Evolutionary conservation across 345 rosid genomes (phyloP), one percentile per base, ranked within the genome.

Genomic region (Kandelia obovata): DNA sequence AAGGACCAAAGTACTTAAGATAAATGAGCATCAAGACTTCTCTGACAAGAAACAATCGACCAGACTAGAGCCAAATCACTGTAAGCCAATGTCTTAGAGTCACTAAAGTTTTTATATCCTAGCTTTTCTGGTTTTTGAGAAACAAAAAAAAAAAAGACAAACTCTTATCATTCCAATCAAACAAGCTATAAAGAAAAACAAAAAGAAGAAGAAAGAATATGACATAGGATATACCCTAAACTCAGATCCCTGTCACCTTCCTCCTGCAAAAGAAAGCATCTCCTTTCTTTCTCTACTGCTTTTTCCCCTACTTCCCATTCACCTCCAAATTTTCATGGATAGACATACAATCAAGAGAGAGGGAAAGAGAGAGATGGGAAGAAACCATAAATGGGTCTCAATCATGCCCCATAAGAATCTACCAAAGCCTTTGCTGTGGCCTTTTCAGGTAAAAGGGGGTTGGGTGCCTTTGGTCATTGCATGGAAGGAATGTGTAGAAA

Each of bases 221-320:
- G 79, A 65, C 75, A 62, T 0, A 60, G 86, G 80, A 83, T 83
- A 86, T 78, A 65, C 87, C 75, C 39, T 0, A 1, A 62, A 72
- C 63, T 75, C 55, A 43, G 57, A 27, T n/a, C 28, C 57, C 67
- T 58, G 72, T 72, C 75, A 70, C 69, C 70, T 68, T 58, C 43
- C 3, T 39, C 47, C n/a, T 28, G 57, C 46, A 67, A 77, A 77
- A 64, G 52, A 31, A 73, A 53, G 88, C 86, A 78, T 76, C 83
- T 39, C 47, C 6, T 32, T 7, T 39, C 47, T 39, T 3, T 39
- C 47, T 39, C 47, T 7, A 4, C n/a, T 47, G 32, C 43, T 59
- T 58, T 67, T 55, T 37, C 35, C 26, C 58, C 13, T 60, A 49
- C 31, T 23, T 37, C 52, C 47, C 53, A 53, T 28, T 7, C 65